Percentiles rank a stretch among this genome's conserved stretches.
phyloP scores from a whole-genome alignment of 2,329 filamentous ascomycete genomes.

The Bertia moriformis region DNA sequence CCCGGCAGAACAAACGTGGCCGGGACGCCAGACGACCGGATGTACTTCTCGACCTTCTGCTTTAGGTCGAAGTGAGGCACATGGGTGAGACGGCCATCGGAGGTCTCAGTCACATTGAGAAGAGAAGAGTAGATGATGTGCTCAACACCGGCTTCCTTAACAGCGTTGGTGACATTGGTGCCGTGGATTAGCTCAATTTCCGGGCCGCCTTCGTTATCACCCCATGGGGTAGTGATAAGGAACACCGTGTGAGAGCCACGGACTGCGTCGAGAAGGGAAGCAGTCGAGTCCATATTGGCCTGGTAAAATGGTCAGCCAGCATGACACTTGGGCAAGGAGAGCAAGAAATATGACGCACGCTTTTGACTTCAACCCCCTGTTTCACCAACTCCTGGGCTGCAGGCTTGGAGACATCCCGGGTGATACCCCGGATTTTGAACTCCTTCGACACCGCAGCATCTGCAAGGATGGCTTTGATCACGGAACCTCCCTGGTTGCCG shows the following conservation, averaged over 20 bases:
- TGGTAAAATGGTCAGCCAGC: conserved; percentile 6
- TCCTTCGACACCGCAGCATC: conserved; percentile 26
- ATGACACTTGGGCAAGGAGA: conserved; percentile 1
- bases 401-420: conserved; percentile 24
- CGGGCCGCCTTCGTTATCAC: conserved; percentile 10
- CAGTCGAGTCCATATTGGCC: conserved; percentile 23
- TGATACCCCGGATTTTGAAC: conserved; percentile 29
- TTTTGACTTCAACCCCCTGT: conserved; percentile 27
- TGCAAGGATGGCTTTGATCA: conserved; percentile 26
- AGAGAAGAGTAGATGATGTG: conserved; percentile 18
- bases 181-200: conserved; percentile 20
- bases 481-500: conserved; percentile 31
- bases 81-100: conserved; percentile 14
- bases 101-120: conserved; percentile 10
- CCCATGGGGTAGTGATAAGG: conserved; percentile 12
- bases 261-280: conserved; percentile 20
- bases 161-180: conserved; percentile 22
- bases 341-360: conserved; percentile 14
- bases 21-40: conserved; percentile 24
- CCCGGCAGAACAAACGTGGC: conserved; percentile 31
- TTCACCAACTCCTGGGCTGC: conserved; percentile 20
- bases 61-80: conserved; percentile 39
- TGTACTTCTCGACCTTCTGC: conserved; percentile 28
- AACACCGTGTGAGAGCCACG: conserved; percentile 26
- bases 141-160: conserved; percentile 13